Evolutionary conservation across 495 filamentous ascomycete genomes (phyloP).

Genomic region (Neurospora intermedia): DNA sequence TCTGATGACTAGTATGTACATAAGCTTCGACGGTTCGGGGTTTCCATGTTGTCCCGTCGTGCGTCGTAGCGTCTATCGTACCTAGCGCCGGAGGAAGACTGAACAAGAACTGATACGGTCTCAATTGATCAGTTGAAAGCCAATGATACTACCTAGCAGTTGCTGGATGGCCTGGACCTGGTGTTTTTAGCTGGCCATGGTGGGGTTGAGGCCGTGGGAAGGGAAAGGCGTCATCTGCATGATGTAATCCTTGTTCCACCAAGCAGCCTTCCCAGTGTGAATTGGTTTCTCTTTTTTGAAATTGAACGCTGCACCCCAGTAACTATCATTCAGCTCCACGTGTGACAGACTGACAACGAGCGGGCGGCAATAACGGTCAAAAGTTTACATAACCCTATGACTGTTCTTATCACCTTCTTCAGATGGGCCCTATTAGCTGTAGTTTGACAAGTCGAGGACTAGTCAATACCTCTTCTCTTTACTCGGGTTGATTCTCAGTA

Average conservation of each 20-base stretch:
- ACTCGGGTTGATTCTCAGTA: not conserved
- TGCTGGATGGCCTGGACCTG: constrained; percentile 4
- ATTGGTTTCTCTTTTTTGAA: constrained; percentile 4
- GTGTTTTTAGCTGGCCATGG: not conserved
- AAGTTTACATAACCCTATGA: not conserved
- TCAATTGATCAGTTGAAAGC: not conserved
- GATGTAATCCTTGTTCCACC: constrained; percentile 10
- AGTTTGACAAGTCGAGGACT: not conserved
- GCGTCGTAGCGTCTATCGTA: not conserved
- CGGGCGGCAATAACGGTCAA: not conserved
- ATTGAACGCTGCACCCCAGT: not conserved
- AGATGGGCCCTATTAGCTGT: not conserved
- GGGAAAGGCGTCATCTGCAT: constrained; percentile 12
- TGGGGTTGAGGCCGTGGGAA: constrained; percentile 5
- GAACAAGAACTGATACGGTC: not conserved
- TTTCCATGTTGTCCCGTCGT: not conserved
- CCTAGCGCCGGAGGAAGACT: not conserved
- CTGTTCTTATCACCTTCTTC: not conserved
- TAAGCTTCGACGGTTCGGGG: not conserved
- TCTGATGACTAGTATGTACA: not conserved
- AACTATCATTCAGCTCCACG: not conserved
- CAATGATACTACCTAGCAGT: not conserved
- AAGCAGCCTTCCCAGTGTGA: constrained; percentile 10
- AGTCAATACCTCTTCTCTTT: not conserved
- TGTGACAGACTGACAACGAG: not conserved